Conservation (phyloP, 2,329 filamentous ascomycete genomes). For the Trichoderma brevicompactum region DNA sequence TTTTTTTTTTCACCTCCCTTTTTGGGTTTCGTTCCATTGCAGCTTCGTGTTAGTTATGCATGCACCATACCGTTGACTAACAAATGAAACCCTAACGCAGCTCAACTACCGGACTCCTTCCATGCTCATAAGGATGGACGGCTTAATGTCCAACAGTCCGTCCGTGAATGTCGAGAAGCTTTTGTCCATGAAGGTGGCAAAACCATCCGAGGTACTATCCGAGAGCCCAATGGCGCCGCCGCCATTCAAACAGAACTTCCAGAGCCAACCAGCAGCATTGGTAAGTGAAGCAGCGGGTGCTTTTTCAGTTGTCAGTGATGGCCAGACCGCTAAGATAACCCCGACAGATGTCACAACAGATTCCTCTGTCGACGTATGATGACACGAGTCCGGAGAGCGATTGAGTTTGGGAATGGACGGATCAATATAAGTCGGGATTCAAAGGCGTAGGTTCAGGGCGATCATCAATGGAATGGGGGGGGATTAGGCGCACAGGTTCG, state of each 20-base stretch:
- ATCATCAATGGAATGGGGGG: background rate
- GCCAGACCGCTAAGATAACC: slow-evolving; percentile 47
- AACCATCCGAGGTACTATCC: background rate
- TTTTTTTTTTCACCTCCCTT: background rate
- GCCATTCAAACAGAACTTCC: slow-evolving; percentile 47
- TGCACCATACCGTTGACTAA: background rate
- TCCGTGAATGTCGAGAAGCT: slow-evolving; percentile 51
- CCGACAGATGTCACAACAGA: slow-evolving; percentile 38
- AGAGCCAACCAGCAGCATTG: slow-evolving; percentile 50
- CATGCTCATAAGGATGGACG: slow-evolving; percentile 63
- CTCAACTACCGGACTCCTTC: slow-evolving; percentile 63
- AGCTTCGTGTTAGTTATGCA: too few species aligned
- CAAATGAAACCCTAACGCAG: slow-evolving; percentile 41
- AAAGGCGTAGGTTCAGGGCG: background rate
- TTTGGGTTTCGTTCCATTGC: background rate
- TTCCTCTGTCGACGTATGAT: slow-evolving; percentile 11
- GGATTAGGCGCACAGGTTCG: background rate
- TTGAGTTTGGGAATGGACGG: background rate
- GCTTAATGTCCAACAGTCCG: slow-evolving; percentile 47
- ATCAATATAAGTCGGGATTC: background rate
- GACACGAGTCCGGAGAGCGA: slow-evolving; percentile 24
- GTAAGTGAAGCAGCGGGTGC: slow-evolving; percentile 47
- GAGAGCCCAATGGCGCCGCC: slow-evolving; percentile 48
- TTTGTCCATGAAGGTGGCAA: slow-evolving; percentile 44
- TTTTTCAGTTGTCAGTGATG: slow-evolving; percentile 42